Conservation (phyloP, 73 alveolate genomes). For the Blepharisma japonicum region DNA sequence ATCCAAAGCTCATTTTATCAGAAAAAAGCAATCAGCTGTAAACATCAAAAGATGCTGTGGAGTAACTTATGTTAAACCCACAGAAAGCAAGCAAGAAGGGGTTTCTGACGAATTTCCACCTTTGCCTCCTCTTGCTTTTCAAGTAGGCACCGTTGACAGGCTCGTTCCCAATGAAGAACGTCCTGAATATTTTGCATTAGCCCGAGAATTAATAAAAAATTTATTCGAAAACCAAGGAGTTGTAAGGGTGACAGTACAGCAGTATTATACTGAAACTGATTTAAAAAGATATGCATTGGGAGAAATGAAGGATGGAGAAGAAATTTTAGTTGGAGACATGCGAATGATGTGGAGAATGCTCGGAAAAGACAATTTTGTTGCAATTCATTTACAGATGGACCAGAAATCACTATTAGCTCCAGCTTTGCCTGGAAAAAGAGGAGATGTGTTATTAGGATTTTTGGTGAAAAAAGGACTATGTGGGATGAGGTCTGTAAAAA, state of each 20-base stretch:
- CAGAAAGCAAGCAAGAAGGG: slow-evolving; percentile 61
- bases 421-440: not conserved
- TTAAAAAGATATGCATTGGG: not conserved
- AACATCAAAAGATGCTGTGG: slow-evolving; percentile 74
- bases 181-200: slow-evolving; percentile 7
- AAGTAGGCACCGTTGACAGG: slow-evolving; percentile 23
- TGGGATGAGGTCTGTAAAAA: slow-evolving; percentile 21
- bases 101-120: slow-evolving; percentile 17
- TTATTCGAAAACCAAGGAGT: not conserved
- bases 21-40: slow-evolving; percentile 47
- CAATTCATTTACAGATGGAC: slow-evolving; percentile 2
- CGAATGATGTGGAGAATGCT: slow-evolving; percentile 7
- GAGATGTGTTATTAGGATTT: not conserved
- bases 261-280: not conserved
- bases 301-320: slow-evolving; percentile 22
- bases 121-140: slow-evolving; percentile 24
- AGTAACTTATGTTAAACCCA: slow-evolving; percentile 63
- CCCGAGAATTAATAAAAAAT: not conserved
- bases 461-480: slow-evolving; percentile 28
- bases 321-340: not conserved
- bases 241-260: not conserved
- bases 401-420: not conserved
- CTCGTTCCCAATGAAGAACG: not conserved
- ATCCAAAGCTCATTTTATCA: slow-evolving; percentile 61
- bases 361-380: slow-evolving; percentile 25